Evolutionary conservation across 73 alveolate species (phyloP).

Genomic region (Paramecium tetraurelia): DNA sequence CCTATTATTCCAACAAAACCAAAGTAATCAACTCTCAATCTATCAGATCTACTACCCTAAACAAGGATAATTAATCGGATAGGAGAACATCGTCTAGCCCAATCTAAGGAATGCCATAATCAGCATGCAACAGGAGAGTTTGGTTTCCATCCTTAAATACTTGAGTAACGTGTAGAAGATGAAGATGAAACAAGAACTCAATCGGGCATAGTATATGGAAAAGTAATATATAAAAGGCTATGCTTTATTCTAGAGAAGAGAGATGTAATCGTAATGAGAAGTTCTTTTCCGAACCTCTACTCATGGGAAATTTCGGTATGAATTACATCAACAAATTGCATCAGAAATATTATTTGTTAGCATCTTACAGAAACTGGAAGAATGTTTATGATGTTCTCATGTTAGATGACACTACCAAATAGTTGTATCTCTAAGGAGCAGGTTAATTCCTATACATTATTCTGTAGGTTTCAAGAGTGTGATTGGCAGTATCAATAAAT

Average conservation of each 20-base stretch:
- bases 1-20: not conserved
- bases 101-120: not conserved
- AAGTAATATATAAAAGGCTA: not conserved
- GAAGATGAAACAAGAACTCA: not conserved
- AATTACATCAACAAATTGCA: not conserved
- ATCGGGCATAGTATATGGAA: not conserved
- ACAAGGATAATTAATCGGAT: not conserved
- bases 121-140: not conserved
- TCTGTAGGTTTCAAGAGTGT: not conserved
- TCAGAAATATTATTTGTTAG: not conserved
- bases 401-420: not conserved
- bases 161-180: not conserved
- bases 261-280: constrained; percentile 19
- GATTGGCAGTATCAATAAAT: not conserved
- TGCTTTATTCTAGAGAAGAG: constrained; percentile 10
- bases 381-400: constrained; percentile 12
- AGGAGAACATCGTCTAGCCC: not conserved
- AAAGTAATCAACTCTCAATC: not conserved
- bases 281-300: not conserved
- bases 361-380: not conserved
- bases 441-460: not conserved
- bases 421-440: not conserved
- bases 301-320: not conserved
- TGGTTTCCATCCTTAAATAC: not conserved
- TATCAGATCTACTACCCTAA: constrained; percentile 2